Evolutionary conservation across 2,329 filamentous ascomycete genomes (phyloP).

Genomic region (Hortaea werneckii): DNA sequence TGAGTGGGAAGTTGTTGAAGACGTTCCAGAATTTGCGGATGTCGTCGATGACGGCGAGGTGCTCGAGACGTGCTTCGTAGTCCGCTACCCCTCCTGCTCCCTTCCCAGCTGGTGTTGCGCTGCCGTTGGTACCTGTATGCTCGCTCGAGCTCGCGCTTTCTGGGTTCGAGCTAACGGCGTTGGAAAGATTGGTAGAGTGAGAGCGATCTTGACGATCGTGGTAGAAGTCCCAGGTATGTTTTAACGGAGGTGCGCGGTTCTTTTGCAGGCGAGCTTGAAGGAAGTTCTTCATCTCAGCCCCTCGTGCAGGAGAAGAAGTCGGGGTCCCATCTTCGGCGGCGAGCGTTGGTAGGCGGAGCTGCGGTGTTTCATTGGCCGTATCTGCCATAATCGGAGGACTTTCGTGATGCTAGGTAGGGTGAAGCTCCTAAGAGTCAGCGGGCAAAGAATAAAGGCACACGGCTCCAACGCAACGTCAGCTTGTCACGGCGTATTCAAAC

Average conservation of each 20-base stretch:
- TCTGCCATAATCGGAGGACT: neutral
- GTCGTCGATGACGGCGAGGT: conserved; percentile 36
- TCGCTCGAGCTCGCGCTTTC: no score
- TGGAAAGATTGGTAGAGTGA: conserved; percentile 3
- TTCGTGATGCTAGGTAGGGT: neutral
- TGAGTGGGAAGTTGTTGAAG: conserved; percentile 64
- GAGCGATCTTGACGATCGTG: conserved; percentile 35
- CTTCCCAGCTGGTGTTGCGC: conserved; percentile 13
- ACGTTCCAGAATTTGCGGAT: conserved; percentile 41
- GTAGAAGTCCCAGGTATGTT: conserved; percentile 44
- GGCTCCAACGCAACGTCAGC: no score
- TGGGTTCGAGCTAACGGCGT: conserved; percentile 9
- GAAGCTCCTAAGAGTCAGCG: no score
- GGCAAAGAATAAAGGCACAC: no score
- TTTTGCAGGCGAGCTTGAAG: conserved; percentile 29
- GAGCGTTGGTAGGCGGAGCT: conserved; percentile 23
- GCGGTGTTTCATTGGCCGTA: no score
- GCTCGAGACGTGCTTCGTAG: conserved; percentile 38
- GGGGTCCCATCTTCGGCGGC: conserved; percentile 48
- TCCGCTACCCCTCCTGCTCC: conserved; percentile 4
- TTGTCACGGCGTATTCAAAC: no score
- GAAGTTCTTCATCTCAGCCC: conserved; percentile 57
- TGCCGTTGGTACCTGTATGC: no score
- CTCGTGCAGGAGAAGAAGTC: conserved; percentile 61
- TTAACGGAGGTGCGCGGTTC: conserved; percentile 39